Percentiles rank a stretch among this genome's conserved stretches.
Conservation (phyloP, 805 yeast species). For the Zygotorulaspora chibaensis region DNA sequence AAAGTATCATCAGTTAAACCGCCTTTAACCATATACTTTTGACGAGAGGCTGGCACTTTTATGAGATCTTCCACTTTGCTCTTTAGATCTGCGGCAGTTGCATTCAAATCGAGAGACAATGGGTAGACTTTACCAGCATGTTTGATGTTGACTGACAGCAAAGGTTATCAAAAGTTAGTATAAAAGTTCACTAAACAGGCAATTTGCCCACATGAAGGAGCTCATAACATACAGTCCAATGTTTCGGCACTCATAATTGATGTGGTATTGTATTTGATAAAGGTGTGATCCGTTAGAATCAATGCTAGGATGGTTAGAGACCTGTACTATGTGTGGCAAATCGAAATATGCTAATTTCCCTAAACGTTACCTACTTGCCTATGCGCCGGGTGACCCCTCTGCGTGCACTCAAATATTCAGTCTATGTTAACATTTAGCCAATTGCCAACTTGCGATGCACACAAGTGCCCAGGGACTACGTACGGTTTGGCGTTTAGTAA, state of each 20-base stretch:
- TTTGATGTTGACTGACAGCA: constrained; percentile 41
- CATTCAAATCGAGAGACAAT: constrained; percentile 30
- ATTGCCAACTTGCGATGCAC: no score
- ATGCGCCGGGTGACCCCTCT: no score
- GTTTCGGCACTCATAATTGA: not conserved
- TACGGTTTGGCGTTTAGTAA: no score
- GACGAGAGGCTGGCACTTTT: constrained; percentile 81
- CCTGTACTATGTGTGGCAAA: not conserved
- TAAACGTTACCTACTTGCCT: no score
- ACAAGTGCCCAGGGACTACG: no score
- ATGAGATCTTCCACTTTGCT: constrained; percentile 66
- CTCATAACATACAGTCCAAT: not conserved
- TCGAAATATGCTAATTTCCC: not conserved
- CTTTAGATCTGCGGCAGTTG: constrained; percentile 54
- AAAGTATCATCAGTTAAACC: constrained; percentile 71
- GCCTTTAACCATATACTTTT: constrained; percentile 85
- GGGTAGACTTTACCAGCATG: constrained; percentile 68
- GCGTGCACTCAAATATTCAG: no score
- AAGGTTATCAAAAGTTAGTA: constrained; percentile 1
- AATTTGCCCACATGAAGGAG: not conserved
- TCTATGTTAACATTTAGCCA: no score
- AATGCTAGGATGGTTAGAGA: not conserved
- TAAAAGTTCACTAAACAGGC: not conserved
- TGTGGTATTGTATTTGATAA: not conserved
- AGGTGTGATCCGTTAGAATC: not conserved